Evolutionary conservation across 805 yeast genomes (phyloP), one percentile per base, ranked within the genome.

Genomic region (Lipomyces spencermartinsiae): DNA sequence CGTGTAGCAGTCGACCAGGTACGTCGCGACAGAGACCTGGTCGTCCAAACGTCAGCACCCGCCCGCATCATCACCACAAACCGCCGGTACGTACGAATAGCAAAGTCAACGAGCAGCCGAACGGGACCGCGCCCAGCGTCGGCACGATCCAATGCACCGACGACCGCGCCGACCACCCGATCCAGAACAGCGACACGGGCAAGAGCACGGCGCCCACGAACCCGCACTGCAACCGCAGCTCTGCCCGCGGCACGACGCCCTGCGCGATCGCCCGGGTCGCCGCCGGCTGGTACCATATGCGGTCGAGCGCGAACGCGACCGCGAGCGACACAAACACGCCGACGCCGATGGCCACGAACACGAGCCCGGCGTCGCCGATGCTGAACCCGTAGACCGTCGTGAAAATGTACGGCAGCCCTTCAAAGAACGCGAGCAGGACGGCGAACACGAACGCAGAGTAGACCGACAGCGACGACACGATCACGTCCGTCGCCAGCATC

Each of bases 81-180:
- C 29, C n/a, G n/a, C 29, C 19, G 22, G 22, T 14, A 10, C 31
- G 80, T 9, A 88, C 89, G 0, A 91, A 91, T 63, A 91, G 85
- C 74, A 90, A 79, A 64, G 90, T 84, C 68, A 91, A 80, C 8
- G 93, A 90, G 74, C 89, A 89, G 0, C 96, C 96, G 76, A 90
- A 90, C 39, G 93, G 91, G 53, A 88, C 83, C 73, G 93, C 95
- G 0, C 93, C 58, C 8, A 64, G 39, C 33, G 86, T 81, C 8
- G 96, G 91, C 12, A 86, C 89, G 82, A 89, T 87, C 92, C 93
- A 91, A 75, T 89, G 93, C 35, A 90, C 86, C 14, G 76, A 73
- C 1, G 73, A 62, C 73, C 85, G 83, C 9, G 91, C 84, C 2
- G 93, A 83, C 96, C 96, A 91, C 7, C 89, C 96, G 65, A 90